Base-by-base conservation (phyloP, 805 yeast genomes). In the Helenozyma rhizophorensis region DNA sequence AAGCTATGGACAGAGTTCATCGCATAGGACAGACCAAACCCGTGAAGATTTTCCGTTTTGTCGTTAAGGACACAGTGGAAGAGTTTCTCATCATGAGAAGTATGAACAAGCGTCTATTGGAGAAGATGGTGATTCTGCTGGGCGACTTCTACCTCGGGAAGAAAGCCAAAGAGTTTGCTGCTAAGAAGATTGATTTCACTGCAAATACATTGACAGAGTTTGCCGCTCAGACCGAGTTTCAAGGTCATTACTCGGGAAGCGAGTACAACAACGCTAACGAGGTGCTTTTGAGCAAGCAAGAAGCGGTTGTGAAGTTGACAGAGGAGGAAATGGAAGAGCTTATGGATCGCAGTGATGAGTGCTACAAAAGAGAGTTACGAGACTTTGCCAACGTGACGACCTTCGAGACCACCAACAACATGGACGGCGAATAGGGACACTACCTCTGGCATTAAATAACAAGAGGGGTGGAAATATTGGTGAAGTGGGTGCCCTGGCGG, bases 1-100 rank as follows among this genome's bases (percentile, higher is more conserved):
- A 90, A 55, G 97, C 97, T 0, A 90, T 90, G 78, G 97, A 89
- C 49, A 70, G 98, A 34, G 94, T 84, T 9, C 97, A 90, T 54
- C 68, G 98, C 51, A 86, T 93, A 34, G 97, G 97, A 0, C 98
- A 90, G 55, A 70, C 65, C 1, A 77, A 74, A 34, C 96, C 96
- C 1, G 95, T 89, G 4, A 68, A 85, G 14, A 74, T 90, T 1
- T 86, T 81, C 53, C 70, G 97, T 40, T 68, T 93, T 15, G 80
- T 88, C 12, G 72, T 85, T 8, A 73, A 76, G 23, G 78, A 83
- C 45, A 85, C 96, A 1, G 74, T 89, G 18, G 98, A 90, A 58
- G 93, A 88, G 50, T 70, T 85, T 11, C 65, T 93, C 28, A 68
- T 93, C 21, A 76, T 83, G 18, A 78, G 78, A 42, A 94, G 96